phyloP scores from a whole-genome alignment of 1,284 basidiomycete genomes.

The Malassezia globosa region DNA sequence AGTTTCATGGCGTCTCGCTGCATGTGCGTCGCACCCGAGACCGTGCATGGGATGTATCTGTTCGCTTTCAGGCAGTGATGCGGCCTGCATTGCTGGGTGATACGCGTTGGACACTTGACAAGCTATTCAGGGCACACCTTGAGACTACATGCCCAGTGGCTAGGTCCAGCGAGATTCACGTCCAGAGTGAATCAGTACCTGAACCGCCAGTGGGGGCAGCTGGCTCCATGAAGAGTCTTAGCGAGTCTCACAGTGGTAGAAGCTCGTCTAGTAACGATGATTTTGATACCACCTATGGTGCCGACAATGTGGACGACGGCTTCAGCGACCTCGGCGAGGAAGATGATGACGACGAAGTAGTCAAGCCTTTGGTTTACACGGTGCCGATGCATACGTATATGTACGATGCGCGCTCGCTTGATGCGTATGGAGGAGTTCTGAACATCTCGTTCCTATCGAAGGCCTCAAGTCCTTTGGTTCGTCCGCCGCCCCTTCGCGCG shows the following conservation, averaged over 20 bases:
- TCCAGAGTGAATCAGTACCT: constrained; percentile 12
- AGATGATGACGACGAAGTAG: constrained; percentile 13
- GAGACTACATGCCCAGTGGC: constrained; percentile 25
- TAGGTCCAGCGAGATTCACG: constrained; percentile 17
- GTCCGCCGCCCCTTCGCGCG: constrained; percentile 52
- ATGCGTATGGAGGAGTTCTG: not conserved
- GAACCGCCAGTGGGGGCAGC: constrained; percentile 12
- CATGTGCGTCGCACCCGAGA: constrained; percentile 49
- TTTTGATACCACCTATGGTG: no score
- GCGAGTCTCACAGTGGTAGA: no score
- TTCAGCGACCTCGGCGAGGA: constrained; percentile 9
- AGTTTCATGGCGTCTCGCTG: constrained; percentile 75
- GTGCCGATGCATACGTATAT: not conserved
- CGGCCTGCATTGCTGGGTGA: constrained; percentile 53
- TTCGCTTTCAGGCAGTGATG: constrained; percentile 71
- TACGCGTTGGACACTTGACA: constrained; percentile 23
- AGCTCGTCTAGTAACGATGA: no score
- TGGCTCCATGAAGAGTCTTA: no score
- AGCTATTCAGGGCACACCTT: constrained; percentile 22
- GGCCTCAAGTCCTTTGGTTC: not conserved
- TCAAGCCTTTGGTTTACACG: not conserved
- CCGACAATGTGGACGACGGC: constrained; percentile 20
- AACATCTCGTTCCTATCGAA: not conserved
- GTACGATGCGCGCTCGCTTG: constrained; percentile 1
- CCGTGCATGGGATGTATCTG: constrained; percentile 56